Conservation (phyloP, 805 yeast genomes). For the Schwanniomyces occidentalis region DNA sequence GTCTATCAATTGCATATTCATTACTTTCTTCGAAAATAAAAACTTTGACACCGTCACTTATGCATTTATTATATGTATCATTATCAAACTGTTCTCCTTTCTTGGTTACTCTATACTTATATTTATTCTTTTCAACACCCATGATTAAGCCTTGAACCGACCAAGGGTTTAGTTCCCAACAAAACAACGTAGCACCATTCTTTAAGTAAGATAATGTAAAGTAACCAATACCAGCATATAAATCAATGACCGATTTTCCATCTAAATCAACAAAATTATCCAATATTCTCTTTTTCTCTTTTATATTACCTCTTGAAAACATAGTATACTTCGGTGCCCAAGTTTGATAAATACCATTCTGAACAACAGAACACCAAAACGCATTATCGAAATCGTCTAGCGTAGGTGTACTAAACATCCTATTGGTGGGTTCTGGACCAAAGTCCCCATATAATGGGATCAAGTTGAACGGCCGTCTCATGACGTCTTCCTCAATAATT, state of each 20-base stretch:
- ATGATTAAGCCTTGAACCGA: conserved; percentile 67
- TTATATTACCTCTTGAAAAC: conserved; percentile 86
- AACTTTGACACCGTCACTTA: conserved; percentile 25
- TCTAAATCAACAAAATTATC: conserved; percentile 36
- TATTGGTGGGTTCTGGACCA: conserved; percentile 44
- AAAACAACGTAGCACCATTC: conserved; percentile 54
- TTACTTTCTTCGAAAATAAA: conserved; percentile 68
- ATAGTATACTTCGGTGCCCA: conserved; percentile 88
- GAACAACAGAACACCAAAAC: conserved; percentile 71
- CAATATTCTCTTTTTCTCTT: conserved; percentile 71
- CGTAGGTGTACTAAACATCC: conserved; percentile 36
- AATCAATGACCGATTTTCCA: conserved; percentile 55
- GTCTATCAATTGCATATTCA: conserved; percentile 46
- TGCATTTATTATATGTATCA: conserved; percentile 15
- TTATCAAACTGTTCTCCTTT: conserved; percentile 28
- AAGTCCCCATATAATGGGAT: conserved; percentile 65
- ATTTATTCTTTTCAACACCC: conserved; percentile 51
- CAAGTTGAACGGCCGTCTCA: conserved; percentile 67
- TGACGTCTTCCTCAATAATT: conserved; percentile 51
- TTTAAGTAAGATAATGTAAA: conserved; percentile 69
- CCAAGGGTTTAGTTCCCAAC: conserved; percentile 90
- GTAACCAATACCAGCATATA: conserved; percentile 86
- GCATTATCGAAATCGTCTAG: conserved; percentile 47
- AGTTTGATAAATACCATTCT: conserved; percentile 72
- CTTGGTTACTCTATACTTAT: conserved; percentile 33